Evolutionary conservation across 139 green algal genomes (phyloP), one percentile per base, ranked within the genome.

Genomic region (Spirogloea muscicola): DNA sequence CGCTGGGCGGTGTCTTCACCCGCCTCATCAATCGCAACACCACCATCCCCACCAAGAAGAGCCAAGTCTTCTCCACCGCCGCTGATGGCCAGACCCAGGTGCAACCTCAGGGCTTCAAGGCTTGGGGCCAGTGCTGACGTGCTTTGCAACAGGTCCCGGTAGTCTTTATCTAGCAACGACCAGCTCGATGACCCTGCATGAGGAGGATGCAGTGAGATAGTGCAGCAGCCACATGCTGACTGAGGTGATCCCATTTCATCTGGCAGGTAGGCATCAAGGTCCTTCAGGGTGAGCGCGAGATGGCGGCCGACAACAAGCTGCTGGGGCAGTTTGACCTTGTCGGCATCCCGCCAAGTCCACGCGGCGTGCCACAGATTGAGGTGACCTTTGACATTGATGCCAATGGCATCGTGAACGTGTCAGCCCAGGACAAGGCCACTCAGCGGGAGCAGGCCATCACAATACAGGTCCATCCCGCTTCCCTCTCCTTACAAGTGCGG

Each of bases 211-310:
- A n/a, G n/a, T n/a, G n/a, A n/a, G n/a, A n/a, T n/a, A n/a, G n/a
- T n/a, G n/a, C n/a, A n/a, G n/a, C n/a, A n/a, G n/a, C n/a, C n/a
- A n/a, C n/a, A n/a, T n/a, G n/a, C n/a, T n/a, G n/a, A n/a, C n/a
- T n/a, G n/a, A n/a, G n/a, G n/a, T n/a, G n/a, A n/a, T n/a, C n/a
- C n/a, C n/a, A n/a, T n/a, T n/a, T n/a, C n/a, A n/a, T n/a, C n/a
- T n/a, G n/a, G n/a, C n/a, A n/a, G n/a, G 95, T 99, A 9, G 94
- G 91, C 77, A 98, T 99, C 90, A 98, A 98, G 90, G 95, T 99
- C 57, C 89, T 96, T 71, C 95, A 99, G 86, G 95, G 95, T 13
- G 95, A 99, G 89, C 89, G 95, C 55, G 93, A 98, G 87, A 98
- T 99, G 93, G 94, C 94, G 2, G 89, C 87, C 0, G 95, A 99